Base-by-base conservation (phyloP, 78 protist genomes). In the Diacronema lutheri region DNA sequence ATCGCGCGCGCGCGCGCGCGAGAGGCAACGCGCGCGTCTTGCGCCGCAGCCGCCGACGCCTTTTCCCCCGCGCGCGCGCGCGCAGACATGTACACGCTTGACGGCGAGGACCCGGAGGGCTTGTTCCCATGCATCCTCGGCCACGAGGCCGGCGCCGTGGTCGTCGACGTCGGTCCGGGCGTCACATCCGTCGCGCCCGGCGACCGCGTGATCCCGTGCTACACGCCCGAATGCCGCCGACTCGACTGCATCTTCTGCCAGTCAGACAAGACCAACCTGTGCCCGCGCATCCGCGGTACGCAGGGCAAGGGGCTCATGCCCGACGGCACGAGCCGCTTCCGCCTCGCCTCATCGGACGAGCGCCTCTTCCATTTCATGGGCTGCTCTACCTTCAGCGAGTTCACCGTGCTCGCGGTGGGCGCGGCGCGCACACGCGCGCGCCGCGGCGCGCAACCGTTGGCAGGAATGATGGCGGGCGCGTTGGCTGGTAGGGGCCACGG, bases 151-250 rank as follows among this genome's bases (percentile, higher is more conserved):
- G 74, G 40, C 26, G 46, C 46, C 26, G 26, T 68, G 13, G 46
- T 68, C 25, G 46, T 35, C 40, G 20, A 14, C 46, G 46, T 68
- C 26, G 74, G 74, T 0, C 29, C 2, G 16, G 74, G 74, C 40
- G 74, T 68, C 74, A 68, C 46, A 5, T 68, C 74, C 46, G 74
- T 68, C 74, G 26, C 14, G 74, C 74, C 74, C 13, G 74, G 74
- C 74, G 66, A 68, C 74, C 74, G 19, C 46, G 74, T 68, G 31
- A 20, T 68, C 26, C 74, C 74, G 56, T 68, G 74, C 74, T 68
- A 68, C 74, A 68, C 74, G 33, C 74, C 74, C 40, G 46, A 68
- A 46, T 68, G 74, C 74, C 2, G 13, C 21, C 31, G 37, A 46
- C 50, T n/a, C 33, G 46, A 37, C 46, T 68, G 74, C 74, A 68